These are phyloP conservation scores for Xylaria sp. DNA, from an alignment of 2,329 filamentous ascomycete genomes.

Conservation along the genomic window DNA sequence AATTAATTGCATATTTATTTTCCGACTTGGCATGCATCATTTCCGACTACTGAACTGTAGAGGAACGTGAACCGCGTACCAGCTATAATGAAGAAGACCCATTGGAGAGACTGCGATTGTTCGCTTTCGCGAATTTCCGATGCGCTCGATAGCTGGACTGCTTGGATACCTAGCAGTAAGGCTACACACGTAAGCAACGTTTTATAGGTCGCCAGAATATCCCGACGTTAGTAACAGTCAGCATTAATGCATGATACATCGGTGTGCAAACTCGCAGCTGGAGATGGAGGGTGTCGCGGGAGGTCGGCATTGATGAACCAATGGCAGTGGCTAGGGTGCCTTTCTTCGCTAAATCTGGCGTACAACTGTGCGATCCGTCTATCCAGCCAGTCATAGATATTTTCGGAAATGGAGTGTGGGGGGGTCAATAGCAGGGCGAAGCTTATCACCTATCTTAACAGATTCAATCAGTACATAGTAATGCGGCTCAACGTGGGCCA, in stretches of 20 bases:
- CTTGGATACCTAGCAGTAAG: not conserved
- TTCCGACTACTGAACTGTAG: not conserved
- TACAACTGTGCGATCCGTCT: not conserved
- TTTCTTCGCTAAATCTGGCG: not conserved
- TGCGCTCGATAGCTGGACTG: not conserved
- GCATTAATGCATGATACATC: not conserved
- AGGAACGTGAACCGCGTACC: not conserved
- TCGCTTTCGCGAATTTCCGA: not conserved
- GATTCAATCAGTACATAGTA: not conserved
- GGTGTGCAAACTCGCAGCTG: not conserved
- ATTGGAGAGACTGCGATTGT: not conserved
- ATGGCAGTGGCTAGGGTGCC: not conserved
- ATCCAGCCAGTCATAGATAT: slow-evolving; percentile 1
- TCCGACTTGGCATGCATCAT: slow-evolving; percentile 15
- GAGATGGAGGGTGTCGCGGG: not conserved
- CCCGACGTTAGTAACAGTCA: no score
- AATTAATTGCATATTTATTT: slow-evolving; percentile 5
- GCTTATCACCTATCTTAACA: no score
- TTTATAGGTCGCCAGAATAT: not conserved
- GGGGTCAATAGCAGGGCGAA: not conserved
- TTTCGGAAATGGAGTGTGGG: not conserved
- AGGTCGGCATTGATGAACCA: not conserved
- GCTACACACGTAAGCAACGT: no score
- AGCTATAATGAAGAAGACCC: not conserved
- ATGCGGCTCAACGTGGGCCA: not conserved